Percentiles rank a stretch among this genome's conserved stretches.
phyloP scores from a whole-genome alignment of 352 stramenopile species.

The Phytophthora crassamura region DNA sequence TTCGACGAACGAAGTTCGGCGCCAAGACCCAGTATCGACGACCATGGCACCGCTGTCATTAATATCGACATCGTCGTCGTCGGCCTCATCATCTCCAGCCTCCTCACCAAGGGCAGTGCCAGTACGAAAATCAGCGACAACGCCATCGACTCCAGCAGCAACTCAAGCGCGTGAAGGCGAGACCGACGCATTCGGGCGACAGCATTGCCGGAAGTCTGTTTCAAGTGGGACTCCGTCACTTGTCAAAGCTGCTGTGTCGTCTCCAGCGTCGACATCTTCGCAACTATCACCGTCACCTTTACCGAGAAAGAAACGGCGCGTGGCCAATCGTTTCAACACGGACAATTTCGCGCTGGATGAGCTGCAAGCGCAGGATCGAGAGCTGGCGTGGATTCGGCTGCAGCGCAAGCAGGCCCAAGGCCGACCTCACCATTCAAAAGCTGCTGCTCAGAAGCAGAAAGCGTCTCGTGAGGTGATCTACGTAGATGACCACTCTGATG shows the following conservation, averaged over 20 bases:
- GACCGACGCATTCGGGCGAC: conserved; percentile 12
- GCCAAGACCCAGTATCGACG: not conserved
- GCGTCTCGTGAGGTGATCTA: conserved; percentile 20
- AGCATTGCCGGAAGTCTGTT: conserved; percentile 26
- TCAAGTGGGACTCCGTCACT: not conserved
- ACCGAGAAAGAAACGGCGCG: conserved; percentile 33
- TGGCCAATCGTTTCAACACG: conserved; percentile 19
- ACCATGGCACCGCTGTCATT: not conserved
- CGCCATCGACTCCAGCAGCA: not conserved
- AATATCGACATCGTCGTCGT: conserved; percentile 11
- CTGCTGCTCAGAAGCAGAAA: conserved; percentile 15
- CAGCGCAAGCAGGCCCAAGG: conserved; percentile 36
- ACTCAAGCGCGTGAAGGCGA: conserved; percentile 9
- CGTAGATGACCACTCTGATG: conserved; percentile 21
- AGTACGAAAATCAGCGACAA: conserved; percentile 9
- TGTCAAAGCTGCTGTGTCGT: not conserved
- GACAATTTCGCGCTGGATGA: conserved; percentile 40
- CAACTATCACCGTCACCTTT: conserved; percentile 2
- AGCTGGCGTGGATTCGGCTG: conserved; percentile 42
- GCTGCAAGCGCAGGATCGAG: conserved; percentile 48
- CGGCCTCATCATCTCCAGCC: conserved; percentile 15
- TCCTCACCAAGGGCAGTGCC: conserved; percentile 16
- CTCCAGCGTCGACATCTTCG: not conserved
- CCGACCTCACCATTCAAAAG: conserved; percentile 4
- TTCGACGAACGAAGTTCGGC: conserved; percentile 2